Evolutionary conservation across 176 grass and related monocot genomes (phyloP), one percentile per base, ranked within the genome.

Genomic region (Oryza longistaminata): DNA sequence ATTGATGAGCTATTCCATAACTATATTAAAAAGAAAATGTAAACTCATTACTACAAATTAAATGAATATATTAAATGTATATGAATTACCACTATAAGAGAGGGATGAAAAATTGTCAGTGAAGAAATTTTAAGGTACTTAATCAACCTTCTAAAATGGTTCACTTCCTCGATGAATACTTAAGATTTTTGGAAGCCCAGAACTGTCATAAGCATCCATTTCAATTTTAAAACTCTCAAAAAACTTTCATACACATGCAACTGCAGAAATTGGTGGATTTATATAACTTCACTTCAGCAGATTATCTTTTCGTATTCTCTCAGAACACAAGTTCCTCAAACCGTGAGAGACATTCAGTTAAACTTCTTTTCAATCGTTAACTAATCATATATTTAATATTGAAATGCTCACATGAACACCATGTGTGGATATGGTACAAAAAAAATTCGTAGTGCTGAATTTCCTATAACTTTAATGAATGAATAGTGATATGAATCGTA

Each of bases 71-170:
- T 62, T 50, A 48, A 85, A 39, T 76, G 71, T 79, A 68, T 81
- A 39, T 76, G 71, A 79, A 62, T 76, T 66, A 40, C 39, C 7
- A 14, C 34, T 17, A 13, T 16, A 74, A 37, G 4, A 37, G 5
- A 37, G 35, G 35, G 35, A 37, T 37, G 5, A 37, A 24, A 84
- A 61, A 77, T 69, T 31, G 81, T n/a, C 0, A 68, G 5, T 39
- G 14, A 26, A 81, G 86, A 74, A 77, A 62, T 16, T 85, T 46
- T 19, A 85, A 82, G 9, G 77, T 73, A 46, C 53, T 85, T 67
- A 61, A 24, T 80, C 5, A 45, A 75, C 1, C 83, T 37, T 77
- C 16, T 61, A 19, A 76, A 77, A 53, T 43, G 7, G 43, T 79
- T 75, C 73, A 44, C 76, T 90, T 22, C 33, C 83, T 66, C 35